phyloP scores from a whole-genome alignment of 2,329 filamentous ascomycete genomes.

The Claviceps citrina region DNA sequence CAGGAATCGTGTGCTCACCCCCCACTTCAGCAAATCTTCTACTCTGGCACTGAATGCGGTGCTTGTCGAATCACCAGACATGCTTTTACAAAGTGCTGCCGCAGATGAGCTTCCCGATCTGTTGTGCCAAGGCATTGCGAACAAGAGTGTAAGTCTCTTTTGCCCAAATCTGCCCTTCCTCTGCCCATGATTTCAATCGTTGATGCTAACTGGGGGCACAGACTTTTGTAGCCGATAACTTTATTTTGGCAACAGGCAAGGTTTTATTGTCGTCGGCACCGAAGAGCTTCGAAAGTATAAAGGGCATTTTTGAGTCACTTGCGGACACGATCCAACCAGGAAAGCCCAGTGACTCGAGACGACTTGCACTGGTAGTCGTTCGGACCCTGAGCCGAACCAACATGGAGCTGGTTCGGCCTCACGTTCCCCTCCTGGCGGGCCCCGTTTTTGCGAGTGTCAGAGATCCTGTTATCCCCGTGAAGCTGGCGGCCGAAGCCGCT shows the following conservation, averaged over 20 bases:
- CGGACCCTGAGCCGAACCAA: slow-evolving; percentile 71
- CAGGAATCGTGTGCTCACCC: slow-evolving; percentile 64
- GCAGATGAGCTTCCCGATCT: slow-evolving; percentile 60
- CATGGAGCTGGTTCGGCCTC: slow-evolving; percentile 66
- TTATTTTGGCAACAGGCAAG: slow-evolving; percentile 79
- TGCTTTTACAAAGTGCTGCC: slow-evolving; percentile 49
- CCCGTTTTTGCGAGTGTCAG: slow-evolving; percentile 81
- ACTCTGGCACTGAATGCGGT: slow-evolving; percentile 80
- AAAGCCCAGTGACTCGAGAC: slow-evolving; percentile 64
- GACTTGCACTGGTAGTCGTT: slow-evolving; percentile 71
- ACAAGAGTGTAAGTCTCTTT: slow-evolving; percentile 48
- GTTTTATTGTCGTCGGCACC: slow-evolving; percentile 58
- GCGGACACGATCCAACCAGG: slow-evolving; percentile 63
- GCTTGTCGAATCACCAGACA: slow-evolving; percentile 60
- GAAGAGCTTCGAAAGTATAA: slow-evolving; percentile 61
- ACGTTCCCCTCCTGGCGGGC: slow-evolving; percentile 63
- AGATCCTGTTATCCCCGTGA: slow-evolving; percentile 85
- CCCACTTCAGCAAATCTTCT: slow-evolving; percentile 61
- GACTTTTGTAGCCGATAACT: slow-evolving; percentile 78
- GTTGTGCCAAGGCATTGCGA: slow-evolving; percentile 64
- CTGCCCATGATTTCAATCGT: neutral
- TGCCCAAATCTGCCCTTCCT: slow-evolving; percentile 7
- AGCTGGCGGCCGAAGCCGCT: slow-evolving; percentile 84
- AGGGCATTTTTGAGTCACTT: slow-evolving; percentile 65
- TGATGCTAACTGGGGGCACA: slow-evolving; percentile 19